Evolutionary conservation across 1,284 basidiomycete genomes (phyloP).

Genomic region (Ustilago loliicola): DNA sequence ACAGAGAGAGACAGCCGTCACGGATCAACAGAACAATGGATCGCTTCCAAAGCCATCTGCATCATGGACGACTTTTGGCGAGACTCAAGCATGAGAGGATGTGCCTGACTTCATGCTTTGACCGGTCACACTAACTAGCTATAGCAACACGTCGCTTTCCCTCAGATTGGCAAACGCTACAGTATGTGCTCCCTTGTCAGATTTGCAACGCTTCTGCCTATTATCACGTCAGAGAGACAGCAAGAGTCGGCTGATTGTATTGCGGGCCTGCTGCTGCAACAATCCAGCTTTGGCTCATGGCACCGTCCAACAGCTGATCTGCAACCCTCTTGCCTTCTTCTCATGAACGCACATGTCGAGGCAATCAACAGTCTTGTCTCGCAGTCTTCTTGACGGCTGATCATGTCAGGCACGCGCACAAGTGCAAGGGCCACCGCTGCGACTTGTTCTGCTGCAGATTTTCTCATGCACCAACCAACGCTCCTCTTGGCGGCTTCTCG

Average conservation of each 20-base stretch:
- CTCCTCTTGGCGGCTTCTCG: slow-evolving; percentile 3
- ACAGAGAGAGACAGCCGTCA: neutral
- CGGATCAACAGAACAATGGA: neutral
- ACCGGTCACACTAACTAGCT: too few species aligned
- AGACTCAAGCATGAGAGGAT: neutral
- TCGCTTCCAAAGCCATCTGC: neutral
- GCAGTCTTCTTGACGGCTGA: neutral
- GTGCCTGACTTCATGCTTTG: neutral
- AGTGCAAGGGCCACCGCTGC: slow-evolving; percentile 5
- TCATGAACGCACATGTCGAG: slow-evolving; percentile 1
- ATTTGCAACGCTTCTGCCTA: neutral
- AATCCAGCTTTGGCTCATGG: too few species aligned
- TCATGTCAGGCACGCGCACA: slow-evolving; percentile 8
- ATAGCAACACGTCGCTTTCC: too few species aligned
- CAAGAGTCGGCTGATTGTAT: neutral
- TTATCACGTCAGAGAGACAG: slow-evolving; percentile 1
- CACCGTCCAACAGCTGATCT: neutral
- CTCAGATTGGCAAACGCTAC: too few species aligned
- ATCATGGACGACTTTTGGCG: neutral
- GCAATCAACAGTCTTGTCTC: neutral
- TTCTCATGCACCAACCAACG: neutral
- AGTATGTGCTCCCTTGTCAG: neutral
- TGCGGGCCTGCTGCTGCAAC: too few species aligned
- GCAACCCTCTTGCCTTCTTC: neutral
- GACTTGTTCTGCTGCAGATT: neutral